phyloP scores from a whole-genome alignment of 2,329 filamentous ascomycete species.

The Penicillium verrucosum region DNA sequence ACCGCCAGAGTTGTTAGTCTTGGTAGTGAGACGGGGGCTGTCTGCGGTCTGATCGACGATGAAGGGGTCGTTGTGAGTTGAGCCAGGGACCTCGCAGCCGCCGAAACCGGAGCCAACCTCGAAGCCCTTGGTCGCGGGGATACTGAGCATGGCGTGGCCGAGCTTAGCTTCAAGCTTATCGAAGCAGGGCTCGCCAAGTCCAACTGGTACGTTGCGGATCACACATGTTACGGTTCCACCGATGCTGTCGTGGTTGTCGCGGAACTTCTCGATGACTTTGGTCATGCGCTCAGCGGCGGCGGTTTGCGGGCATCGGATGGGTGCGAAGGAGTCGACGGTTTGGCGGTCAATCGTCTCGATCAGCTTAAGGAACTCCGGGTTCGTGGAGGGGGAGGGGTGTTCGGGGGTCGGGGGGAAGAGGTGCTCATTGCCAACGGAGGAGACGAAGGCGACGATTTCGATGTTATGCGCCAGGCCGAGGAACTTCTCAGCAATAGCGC shows the following conservation, averaged over 20 bases:
- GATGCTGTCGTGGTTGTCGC: constrained; percentile 79
- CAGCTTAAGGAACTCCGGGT: constrained; percentile 75
- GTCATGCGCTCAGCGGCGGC: constrained; percentile 69
- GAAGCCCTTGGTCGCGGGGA: constrained; percentile 93
- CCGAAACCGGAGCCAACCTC: constrained; percentile 92
- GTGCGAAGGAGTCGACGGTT: constrained; percentile 77
- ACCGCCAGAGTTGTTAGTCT: constrained; percentile 92
- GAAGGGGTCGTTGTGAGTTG: constrained; percentile 89
- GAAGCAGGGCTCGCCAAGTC: constrained; percentile 90
- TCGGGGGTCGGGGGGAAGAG: constrained; percentile 69
- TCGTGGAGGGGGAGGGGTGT: constrained; percentile 66
- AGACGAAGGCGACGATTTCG: constrained; percentile 87
- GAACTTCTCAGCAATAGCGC: constrained; percentile 92
- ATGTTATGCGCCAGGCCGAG: constrained; percentile 74
- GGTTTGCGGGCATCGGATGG: constrained; percentile 78
- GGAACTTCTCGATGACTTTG: constrained; percentile 70
- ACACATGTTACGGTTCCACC: constrained; percentile 94
- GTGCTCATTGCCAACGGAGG: constrained; percentile 75
- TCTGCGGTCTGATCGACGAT: constrained; percentile 49
- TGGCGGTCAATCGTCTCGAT: constrained; percentile 68
- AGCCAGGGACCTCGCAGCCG: constrained; percentile 81
- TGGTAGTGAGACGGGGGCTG: constrained; percentile 67
- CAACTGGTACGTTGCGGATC: constrained; percentile 77
- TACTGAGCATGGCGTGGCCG: constrained; percentile 90
- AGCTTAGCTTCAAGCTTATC: constrained; percentile 92